Evolutionary conservation across 768 basidiomycete species (phyloP), one percentile per base, ranked within the genome.

Genomic region (Amanita pseudoporphyria): DNA sequence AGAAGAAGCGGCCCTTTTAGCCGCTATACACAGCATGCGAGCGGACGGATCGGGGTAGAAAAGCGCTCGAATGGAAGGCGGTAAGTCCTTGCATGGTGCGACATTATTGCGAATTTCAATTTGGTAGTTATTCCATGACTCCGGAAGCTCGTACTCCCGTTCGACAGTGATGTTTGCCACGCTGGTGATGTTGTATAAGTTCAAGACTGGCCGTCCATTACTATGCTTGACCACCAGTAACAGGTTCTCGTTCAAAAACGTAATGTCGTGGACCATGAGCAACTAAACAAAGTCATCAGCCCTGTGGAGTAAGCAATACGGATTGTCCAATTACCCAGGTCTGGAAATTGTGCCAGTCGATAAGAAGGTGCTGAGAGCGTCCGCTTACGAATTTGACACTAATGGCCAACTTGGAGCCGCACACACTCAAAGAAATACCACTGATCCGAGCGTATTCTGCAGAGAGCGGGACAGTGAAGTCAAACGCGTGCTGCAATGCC

Each of bases 101-200:
- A 63, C 64, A 53, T 82, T 79, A 1, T 69, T 69, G 42, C 68
- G 67, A 53, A 81, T 74, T 30, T 67, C 70, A 54, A 81, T 63
- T 24, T 61, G 62, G 12, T 70, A 72, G 33, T 65, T 64, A 40
- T 54, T 63, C 80, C 79, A 83, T 24, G 66, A 64, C 33, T 67
- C 69, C 1, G 81, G 77, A 19, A 83, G 70, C 55, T 81, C 77
- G 58, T 79, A 80, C 48, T 76, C 73, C 51, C 74, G 73, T 49
- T 71, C 66, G 28, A 71, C 59, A 21, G 61, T 60, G 49, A 73
- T 64, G 24, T 68, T 67, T 14, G 61, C 60, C 42, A 77, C 64
- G 49, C 74, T 65, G 19, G 63, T 61, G 53, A 79, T 67, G 56
- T 73, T 71, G 61, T 76, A 77, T 35, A 77, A 62, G 47, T 67